Base-by-base conservation (phyloP, 2,329 filamentous ascomycete genomes). In the Dactylellina cionopaga region DNA sequence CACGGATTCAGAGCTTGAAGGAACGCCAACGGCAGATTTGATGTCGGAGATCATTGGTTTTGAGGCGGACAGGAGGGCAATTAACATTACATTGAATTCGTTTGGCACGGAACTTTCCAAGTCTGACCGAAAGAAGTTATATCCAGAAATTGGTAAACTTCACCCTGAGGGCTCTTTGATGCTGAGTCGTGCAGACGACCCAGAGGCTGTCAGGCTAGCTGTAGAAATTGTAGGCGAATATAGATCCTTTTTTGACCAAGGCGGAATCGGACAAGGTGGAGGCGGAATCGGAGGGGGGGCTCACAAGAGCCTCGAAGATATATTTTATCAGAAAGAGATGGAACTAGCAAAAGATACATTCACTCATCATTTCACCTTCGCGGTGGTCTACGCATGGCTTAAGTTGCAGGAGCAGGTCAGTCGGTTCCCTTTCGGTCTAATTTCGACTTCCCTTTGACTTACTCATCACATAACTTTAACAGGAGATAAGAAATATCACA, bases 301-400 rank as follows among this genome's bases (percentile, higher is more conserved):
- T 76, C 90, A 91, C 51, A 92, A 91, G 83, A 97, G 93, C 78
- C 82, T 99, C 77, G 95, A 99, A 80, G 95, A 99, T 79, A 85
- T 99, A 84, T 99, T 99, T 83, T 99, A 99, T 81, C 92, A 97
- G 81, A 98, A 96, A 83, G 95, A 99, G 83, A 98, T 98, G 95
- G 93, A 99, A 80, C 90, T 98, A 75, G 94, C 91, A 63, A 99
- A 99, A 85, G 83, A 90, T 72, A 92, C 93, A 6, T 99, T 99
- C 80, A 99, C 95, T 3, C 87, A 92, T 76, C 95, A 99, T 80
- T 99, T 99, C 81, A 96, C 92, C 11, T 92, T 92, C 77, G 91
- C 92, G 33, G 92, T 98, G 76, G 92, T 99, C 54, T 99, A 98
- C 80, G 92, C 92, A 15, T 99, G 95, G 95, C 92, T 99, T 69